Base-by-base conservation (phyloP, 2,329 filamentous ascomycete species). In the Ascosphaera apis region DNA sequence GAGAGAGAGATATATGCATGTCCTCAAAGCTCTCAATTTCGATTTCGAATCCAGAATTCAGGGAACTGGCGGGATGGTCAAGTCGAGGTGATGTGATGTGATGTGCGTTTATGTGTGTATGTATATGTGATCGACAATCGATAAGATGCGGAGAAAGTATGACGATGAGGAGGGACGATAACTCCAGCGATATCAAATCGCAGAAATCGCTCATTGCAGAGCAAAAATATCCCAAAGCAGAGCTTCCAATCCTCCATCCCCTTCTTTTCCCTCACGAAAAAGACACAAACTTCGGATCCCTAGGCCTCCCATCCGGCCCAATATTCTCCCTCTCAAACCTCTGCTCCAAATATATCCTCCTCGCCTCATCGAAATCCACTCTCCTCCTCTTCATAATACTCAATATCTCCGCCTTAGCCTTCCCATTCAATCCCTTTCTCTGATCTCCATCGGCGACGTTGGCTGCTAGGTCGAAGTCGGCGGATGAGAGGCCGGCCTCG, bases 241-340 rank as follows among this genome's bases (percentile, higher is more conserved):
- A n/a, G n/a, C n/a, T n/a, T n/a, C n/a, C n/a, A n/a, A n/a, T n/a
- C n/a, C n/a, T n/a, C n/a, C n/a, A n/a, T n/a, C n/a, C n/a, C n/a
- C n/a, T n/a, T n/a, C n/a, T 34, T 23, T 25, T 36, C 16, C 30
- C 13, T 66, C 51, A 78, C 40, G 75, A 80, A 57, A 95, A 95
- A 52, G 80, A 91, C 40, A 95, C 83, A 52, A 92, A 91, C 62
- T 93, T 93, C 42, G 84, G 83, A 61, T 95, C 86, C 51, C 73
- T 68, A 42, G 88, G 88, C 46, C 75, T 61, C 3, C 88, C 88
- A 55, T 98, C 88, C 3, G 78, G 67, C 1, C 75, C 82, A 52
- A 98, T 93, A 36, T 80, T 79, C 48, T 91, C 81, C 52, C 74
- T 82, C 52, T 72, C 72, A 58, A 98, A 92, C 39, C 74, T 65